Evolutionary conservation across 129 eudicot genomes (phyloP).

Genomic region (Flaveria brownii): DNA sequence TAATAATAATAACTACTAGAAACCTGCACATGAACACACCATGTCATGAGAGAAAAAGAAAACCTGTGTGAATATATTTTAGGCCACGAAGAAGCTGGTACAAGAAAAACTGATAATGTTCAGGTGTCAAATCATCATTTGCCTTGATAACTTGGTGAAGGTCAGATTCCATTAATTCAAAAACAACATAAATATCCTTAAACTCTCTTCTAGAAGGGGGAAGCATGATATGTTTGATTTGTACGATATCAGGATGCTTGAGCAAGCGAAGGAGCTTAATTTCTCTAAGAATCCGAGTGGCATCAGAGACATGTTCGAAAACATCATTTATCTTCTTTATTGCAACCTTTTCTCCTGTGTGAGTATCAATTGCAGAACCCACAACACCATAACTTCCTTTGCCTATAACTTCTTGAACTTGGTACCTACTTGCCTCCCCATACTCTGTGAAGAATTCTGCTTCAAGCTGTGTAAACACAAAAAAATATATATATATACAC

Average conservation of each 20-base stretch:
- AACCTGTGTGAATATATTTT: slow-evolving; percentile 76
- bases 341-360: slow-evolving; percentile 71
- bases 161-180: slow-evolving; percentile 80
- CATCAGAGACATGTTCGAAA: slow-evolving; percentile 89
- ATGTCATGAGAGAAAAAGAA: background rate
- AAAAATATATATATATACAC: background rate
- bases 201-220: slow-evolving; percentile 90
- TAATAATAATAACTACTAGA: background rate
- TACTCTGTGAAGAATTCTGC: slow-evolving; percentile 78
- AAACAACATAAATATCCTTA: slow-evolving; percentile 67
- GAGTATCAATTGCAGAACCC: slow-evolving; percentile 66
- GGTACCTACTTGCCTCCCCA: slow-evolving; percentile 80
- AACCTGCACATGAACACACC: background rate
- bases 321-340: slow-evolving; percentile 81
- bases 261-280: slow-evolving; percentile 81
- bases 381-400: slow-evolving; percentile 92
- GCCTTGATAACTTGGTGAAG: slow-evolving; percentile 84
- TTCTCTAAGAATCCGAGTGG: slow-evolving; percentile 78
- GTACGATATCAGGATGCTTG: slow-evolving; percentile 78
- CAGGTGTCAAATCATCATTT: slow-evolving; percentile 76
- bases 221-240: slow-evolving; percentile 82
- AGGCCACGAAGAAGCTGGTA: slow-evolving; percentile 87
- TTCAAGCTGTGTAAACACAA: slow-evolving; percentile 41
- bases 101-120: slow-evolving; percentile 75
- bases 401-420: slow-evolving; percentile 75